Evolutionary conservation across 2,329 filamentous ascomycete genomes (phyloP).

Genomic region (Rhinocladiella similis): DNA sequence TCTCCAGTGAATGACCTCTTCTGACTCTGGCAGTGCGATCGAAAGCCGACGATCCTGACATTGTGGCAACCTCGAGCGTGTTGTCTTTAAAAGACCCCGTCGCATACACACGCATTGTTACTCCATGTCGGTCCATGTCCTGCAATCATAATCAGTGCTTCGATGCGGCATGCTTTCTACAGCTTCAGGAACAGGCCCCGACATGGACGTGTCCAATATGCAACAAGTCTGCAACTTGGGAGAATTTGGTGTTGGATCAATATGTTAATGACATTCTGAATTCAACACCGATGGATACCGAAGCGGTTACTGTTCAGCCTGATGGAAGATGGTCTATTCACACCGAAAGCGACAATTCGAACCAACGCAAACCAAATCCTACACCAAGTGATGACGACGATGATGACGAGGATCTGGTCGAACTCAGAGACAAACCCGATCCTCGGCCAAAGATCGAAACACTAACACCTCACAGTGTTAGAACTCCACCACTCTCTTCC

Average conservation of each 20-base stretch:
- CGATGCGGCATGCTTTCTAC: conserved; percentile 86
- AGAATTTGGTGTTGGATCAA: conserved; percentile 81
- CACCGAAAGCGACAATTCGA: conserved; percentile 11
- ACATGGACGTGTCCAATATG: conserved; percentile 97
- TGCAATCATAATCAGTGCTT: conserved; percentile 95
- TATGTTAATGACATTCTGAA: conserved; percentile 86
- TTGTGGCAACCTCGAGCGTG: conserved; percentile 82
- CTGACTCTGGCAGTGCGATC: conserved; percentile 63
- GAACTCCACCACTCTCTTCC: conserved; percentile 32
- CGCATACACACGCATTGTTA: conserved; percentile 76
- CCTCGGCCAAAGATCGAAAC: conserved; percentile 31
- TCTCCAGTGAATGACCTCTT: conserved; percentile 8
- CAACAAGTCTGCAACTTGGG: conserved; percentile 77
- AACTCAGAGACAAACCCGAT: conserved; percentile 43
- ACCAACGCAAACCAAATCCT: conserved; percentile 41
- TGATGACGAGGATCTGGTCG: conserved; percentile 53
- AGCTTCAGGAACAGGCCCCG: conserved; percentile 91
- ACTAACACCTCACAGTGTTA: conserved; percentile 37
- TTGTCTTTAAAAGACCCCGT: conserved; percentile 92
- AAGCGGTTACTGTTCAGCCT: conserved; percentile 89
- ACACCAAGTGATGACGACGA: conserved; percentile 40
- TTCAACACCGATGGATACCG: conserved; percentile 67
- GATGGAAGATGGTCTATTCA: conserved; percentile 68
- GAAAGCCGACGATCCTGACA: conserved; percentile 82
- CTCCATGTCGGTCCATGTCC: conserved; percentile 74